Base-by-base conservation (phyloP, 1,284 basidiomycete species). In the Fistulina hepatica region DNA sequence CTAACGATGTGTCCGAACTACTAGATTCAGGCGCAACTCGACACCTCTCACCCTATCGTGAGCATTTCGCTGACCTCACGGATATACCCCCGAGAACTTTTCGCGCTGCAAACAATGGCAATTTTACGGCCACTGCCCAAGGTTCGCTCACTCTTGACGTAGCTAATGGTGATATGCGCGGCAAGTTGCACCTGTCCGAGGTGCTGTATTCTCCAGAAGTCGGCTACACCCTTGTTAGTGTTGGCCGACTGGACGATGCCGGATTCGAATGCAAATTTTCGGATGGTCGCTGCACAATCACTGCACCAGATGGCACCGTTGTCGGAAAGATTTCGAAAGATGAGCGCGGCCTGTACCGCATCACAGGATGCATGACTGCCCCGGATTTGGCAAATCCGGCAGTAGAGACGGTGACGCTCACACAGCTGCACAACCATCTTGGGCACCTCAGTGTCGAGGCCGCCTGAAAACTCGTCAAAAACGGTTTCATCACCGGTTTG, bases 31-130 rank as follows among this genome's bases (percentile, higher is more conserved):
- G 67, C 0, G 52, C 53, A 2, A 60, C 57, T 0, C 22, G 48
- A 3, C 65, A 69, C 33, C 57, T 70, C 10, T 61, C 58, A 0
- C 65, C 61, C 0, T 63, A 63, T 40, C 40, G 48, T 0, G 44
- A 63, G 16, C 34, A 44, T 6, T 59, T 69, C 45, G 38, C 45
- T 1, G 53, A 41, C 7, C 58, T 60, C 33, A 10, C 28, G 0
- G 13, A 42, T 0, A 65, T 59, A 3, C 40, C 49, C 1, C 48
- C 53, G 0, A 48, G 52, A 3, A 9, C 43, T 0, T 55, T 69
- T 17, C 37, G 37, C 1, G 56, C 60, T 36, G 59, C 62, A 7
- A 63, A 68, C 37, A 49, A 54, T 20, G 47, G 58, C 9, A 37
- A 23, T 0, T 67, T 69, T 35, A 39, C 37, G 6, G 56, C 57